phyloP scores from a whole-genome alignment of 2,329 filamentous ascomycete species.

The Pseudocercospora crystallina region DNA sequence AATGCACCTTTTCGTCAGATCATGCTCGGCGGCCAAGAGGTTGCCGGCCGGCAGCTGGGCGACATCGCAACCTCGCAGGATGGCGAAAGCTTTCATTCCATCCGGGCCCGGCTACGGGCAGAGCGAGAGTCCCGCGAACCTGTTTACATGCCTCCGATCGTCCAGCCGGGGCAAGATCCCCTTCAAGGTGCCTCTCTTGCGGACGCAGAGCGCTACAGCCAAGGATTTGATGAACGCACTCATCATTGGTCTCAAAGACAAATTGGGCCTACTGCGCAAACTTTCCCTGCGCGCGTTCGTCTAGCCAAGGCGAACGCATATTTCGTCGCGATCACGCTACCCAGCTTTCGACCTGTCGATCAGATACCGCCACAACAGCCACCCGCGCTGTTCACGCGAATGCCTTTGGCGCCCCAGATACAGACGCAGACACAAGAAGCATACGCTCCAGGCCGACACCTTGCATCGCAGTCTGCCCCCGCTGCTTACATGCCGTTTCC shows the following conservation, averaged over 20 bases:
- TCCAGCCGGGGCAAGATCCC: conserved; percentile 44
- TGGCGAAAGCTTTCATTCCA: conserved; percentile 42
- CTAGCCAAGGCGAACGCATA: conserved; percentile 47
- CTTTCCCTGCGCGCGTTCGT: conserved; percentile 36
- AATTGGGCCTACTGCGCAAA: conserved; percentile 35
- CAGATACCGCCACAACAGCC: conserved; percentile 4
- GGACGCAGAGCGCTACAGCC: conserved; percentile 46
- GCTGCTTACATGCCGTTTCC: conserved; percentile 19
- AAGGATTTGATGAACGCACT: conserved; percentile 43
- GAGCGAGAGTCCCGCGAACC: conserved; percentile 51
- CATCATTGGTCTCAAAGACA: conserved; percentile 43
- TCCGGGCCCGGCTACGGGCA: conserved; percentile 47
- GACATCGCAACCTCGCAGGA: conserved; percentile 46
- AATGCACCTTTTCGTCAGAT: conserved; percentile 47
- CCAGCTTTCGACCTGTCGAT: conserved; percentile 31
- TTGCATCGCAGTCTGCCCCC: conserved; percentile 24
- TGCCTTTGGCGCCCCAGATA: conserved; percentile 9
- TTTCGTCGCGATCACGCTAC: conserved; percentile 46
- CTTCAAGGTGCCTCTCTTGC: conserved; percentile 42
- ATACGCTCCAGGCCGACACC: conserved; percentile 15
- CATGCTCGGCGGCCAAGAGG: conserved; percentile 39
- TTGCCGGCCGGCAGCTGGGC: conserved; percentile 41
- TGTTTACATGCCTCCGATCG: conserved; percentile 51
- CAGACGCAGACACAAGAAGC: conserved; percentile 11
- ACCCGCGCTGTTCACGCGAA: conserved; percentile 4